phyloP scores from a whole-genome alignment of 179 eudicot genomes.

The Carnegiea gigantea region DNA sequence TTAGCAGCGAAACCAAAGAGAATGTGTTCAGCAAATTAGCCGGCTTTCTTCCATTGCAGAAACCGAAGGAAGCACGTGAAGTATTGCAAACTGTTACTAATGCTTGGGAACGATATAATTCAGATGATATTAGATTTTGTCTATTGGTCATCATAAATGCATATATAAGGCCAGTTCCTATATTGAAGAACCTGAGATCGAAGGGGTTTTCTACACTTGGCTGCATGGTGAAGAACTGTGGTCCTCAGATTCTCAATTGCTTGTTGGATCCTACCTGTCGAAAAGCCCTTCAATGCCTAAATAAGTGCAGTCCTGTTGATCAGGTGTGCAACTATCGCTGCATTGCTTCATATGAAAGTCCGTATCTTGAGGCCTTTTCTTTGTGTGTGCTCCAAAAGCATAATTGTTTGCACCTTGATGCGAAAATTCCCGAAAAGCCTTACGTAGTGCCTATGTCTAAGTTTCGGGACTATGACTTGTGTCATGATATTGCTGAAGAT shows the following conservation, averaged over 20 bases:
- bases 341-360: constrained; percentile 90
- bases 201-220: constrained; percentile 82
- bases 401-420: constrained; percentile 80
- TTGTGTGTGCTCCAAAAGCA: constrained; percentile 86
- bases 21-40: constrained; percentile 39
- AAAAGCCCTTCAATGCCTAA: constrained; percentile 92
- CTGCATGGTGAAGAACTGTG: constrained; percentile 86
- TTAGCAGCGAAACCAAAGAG: constrained; percentile 35
- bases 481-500: constrained; percentile 85
- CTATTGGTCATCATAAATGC: constrained; percentile 78
- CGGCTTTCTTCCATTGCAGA: constrained; percentile 32
- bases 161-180: constrained; percentile 74
- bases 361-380: constrained; percentile 74
- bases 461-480: constrained; percentile 53
- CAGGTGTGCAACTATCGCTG: constrained; percentile 94
- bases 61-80: constrained; percentile 41
- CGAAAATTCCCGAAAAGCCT: constrained; percentile 80
- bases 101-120: constrained; percentile 83
- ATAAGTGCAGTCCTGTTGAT: constrained; percentile 90
- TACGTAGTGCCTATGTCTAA: constrained; percentile 59
- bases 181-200: constrained; percentile 71
- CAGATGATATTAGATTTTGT: constrained; percentile 91
- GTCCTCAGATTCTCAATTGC: constrained; percentile 84
- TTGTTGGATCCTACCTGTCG: constrained; percentile 81
- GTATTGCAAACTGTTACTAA: constrained; percentile 53